Evolutionary conservation across 768 basidiomycete species (phyloP).

Genomic region (Xerocomus spinulosus): DNA sequence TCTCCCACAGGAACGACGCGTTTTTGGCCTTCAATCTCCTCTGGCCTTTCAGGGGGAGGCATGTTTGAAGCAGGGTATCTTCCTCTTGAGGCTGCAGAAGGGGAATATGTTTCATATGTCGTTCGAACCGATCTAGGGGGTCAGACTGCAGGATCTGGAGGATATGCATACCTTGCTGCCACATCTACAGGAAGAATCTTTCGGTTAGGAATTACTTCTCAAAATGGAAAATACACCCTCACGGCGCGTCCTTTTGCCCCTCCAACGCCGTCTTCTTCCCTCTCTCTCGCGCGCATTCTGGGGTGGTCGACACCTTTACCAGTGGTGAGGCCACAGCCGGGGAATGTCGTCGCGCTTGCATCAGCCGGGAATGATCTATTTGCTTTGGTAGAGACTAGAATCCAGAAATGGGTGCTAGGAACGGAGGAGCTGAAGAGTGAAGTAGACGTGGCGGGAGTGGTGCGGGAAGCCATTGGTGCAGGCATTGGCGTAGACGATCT

Average conservation of each 20-base stretch:
- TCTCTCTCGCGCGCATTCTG: slow-evolving; percentile 41
- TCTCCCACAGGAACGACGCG: slow-evolving; percentile 67
- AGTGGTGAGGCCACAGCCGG: slow-evolving; percentile 41
- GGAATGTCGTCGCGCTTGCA: slow-evolving; percentile 63
- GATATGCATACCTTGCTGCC: slow-evolving; percentile 49
- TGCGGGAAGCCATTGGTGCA: slow-evolving; percentile 45
- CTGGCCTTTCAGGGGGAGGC: slow-evolving; percentile 76
- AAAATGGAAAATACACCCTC: slow-evolving; percentile 64
- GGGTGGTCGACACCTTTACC: slow-evolving; percentile 39
- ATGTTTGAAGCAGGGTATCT: slow-evolving; percentile 48
- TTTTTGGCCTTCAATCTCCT: slow-evolving; percentile 86
- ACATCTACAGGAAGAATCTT: slow-evolving; percentile 66
- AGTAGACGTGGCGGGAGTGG: slow-evolving; percentile 47
- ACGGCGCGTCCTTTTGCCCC: slow-evolving; percentile 53
- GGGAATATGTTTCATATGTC: slow-evolving; percentile 64
- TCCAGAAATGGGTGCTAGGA: slow-evolving; percentile 59
- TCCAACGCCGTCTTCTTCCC: slow-evolving; percentile 40
- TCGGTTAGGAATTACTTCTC: slow-evolving; percentile 58
- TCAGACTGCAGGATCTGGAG: slow-evolving; percentile 3
- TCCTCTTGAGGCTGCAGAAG: slow-evolving; percentile 39
- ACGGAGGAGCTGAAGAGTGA: slow-evolving; percentile 59
- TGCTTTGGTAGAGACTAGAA: slow-evolving; percentile 59
- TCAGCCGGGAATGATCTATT: slow-evolving; percentile 55
- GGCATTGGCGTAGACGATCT: slow-evolving; percentile 55
- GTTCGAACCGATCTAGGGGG: slow-evolving; percentile 57